These are phyloP conservation scores for Pseudopithomyces chartarum DNA, from an alignment of 2,329 filamentous ascomycete genomes.

Conservation along the genomic window DNA sequence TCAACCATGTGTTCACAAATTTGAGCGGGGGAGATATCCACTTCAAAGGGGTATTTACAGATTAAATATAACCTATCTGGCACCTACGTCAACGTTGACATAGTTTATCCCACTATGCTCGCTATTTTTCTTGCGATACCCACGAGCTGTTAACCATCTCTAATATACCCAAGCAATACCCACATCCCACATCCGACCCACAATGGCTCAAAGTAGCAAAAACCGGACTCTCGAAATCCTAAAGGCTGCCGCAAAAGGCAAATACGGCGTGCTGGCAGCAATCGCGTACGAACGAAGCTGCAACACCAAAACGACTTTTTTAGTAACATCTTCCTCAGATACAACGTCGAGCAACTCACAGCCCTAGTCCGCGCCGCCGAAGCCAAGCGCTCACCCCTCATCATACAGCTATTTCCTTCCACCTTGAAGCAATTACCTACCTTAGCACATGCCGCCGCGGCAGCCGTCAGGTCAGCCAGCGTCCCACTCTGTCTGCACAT, in stretches of 20 bases:
- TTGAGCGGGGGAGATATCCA: neutral
- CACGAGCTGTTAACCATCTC: neutral
- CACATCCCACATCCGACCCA: neutral
- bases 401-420: slow-evolving; percentile 58
- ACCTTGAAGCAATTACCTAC: slow-evolving; percentile 67
- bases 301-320: neutral
- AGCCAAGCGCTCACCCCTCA: slow-evolving; percentile 39
- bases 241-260: slow-evolving; percentile 58
- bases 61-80: neutral
- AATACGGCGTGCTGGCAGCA: slow-evolving; percentile 62
- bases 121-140: neutral
- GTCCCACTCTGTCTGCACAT: slow-evolving; percentile 54
- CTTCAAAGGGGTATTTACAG: neutral
- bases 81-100: neutral
- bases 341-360: slow-evolving; percentile 43
- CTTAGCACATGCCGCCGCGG: slow-evolving; percentile 50
- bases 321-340: slow-evolving; percentile 23
- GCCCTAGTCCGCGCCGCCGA: slow-evolving; percentile 41
- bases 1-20: neutral
- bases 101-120: neutral
- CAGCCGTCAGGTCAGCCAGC: slow-evolving; percentile 46
- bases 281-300: slow-evolving; percentile 32
- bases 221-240: slow-evolving; percentile 54
- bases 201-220: slow-evolving; percentile 18
- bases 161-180: too few species aligned